Conservation (phyloP, 2,329 filamentous ascomycete genomes). For the Fusarium sacchari region DNA sequence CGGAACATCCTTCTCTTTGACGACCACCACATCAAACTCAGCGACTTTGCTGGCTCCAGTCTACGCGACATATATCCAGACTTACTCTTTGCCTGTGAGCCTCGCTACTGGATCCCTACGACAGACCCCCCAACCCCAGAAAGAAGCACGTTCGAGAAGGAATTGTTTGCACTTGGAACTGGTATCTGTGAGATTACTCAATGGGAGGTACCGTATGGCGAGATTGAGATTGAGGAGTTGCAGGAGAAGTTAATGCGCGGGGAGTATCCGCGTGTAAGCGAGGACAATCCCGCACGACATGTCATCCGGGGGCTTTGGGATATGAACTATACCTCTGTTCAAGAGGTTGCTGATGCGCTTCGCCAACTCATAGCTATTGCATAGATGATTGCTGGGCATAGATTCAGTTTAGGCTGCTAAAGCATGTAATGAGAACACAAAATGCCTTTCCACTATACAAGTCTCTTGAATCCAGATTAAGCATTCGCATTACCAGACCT, state of each 20-base stretch:
- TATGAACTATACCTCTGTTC: neutral
- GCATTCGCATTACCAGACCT: no score
- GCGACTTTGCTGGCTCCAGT: fast-evolving
- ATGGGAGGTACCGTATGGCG: neutral
- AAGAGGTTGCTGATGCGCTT: neutral
- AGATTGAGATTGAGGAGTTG: neutral
- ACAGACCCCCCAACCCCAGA: fast-evolving
- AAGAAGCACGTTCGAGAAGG: neutral
- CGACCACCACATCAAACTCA: neutral
- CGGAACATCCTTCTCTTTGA: neutral
- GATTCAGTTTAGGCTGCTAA: no score
- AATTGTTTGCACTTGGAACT: neutral
- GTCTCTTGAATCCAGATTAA: no score
- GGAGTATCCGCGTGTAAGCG: neutral
- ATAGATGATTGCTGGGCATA: neutral
- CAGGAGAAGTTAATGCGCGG: neutral
- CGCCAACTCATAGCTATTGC: neutral
- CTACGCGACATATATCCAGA: neutral
- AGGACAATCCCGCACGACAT: neutral
- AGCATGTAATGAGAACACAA: no score
- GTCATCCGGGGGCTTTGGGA: neutral
- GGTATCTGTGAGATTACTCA: neutral
- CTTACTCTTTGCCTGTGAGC: neutral
- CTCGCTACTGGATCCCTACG: neutral
- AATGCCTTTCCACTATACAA: no score